Evolutionary conservation across 1,284 basidiomycete genomes (phyloP), one percentile per base, ranked within the genome.

Genomic region (Trichosporon sp.): DNA sequence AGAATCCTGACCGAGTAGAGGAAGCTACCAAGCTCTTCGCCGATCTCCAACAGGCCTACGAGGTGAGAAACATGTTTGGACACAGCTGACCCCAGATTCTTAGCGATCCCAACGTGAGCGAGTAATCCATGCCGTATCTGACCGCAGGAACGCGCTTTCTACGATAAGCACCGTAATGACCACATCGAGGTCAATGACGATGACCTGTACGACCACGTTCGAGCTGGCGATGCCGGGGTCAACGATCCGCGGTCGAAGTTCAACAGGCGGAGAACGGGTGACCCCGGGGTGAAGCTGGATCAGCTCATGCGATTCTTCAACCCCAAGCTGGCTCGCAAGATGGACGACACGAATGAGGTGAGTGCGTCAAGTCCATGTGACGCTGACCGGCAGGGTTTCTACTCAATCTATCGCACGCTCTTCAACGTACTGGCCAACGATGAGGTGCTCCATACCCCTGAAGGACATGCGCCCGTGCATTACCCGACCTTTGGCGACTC

Each of bases 151-250:
- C 85, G 95, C 67, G 94, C 95, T 46, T 99, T 95, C 91, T 99
- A 99, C 78, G 95, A 99, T 78, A 88, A 88, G n/a, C 95, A 98
- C 78, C 86, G 91, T 54, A 89, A 92, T 33, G 89, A 90, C n/a
- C 83, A 93, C 8, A 84, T 85, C 11, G 90, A 91, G 1, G 89
- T 91, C 71, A 88, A 90, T 44, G 92, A 95, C 76, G 89, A 89
- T 62, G 87, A 86, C 10, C 86, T 95, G 4, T 92, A 92, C 71
- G 88, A 94, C 67, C 90, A 94, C 71, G 89, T 96, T 68, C 85
- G 87, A 60, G 85, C 82, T 57, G 93, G 92, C 31, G 81, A 78
- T 34, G 70, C 71, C 9, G 76, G 77, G 1, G 73, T 75, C n/a
- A 64, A 68, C 5, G 74, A 76, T 58, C 71, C 73, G 59, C 77